These are phyloP conservation scores for Biscogniauxia marginata DNA, from an alignment of 2,329 filamentous ascomycete species.

Conservation along the genomic window DNA sequence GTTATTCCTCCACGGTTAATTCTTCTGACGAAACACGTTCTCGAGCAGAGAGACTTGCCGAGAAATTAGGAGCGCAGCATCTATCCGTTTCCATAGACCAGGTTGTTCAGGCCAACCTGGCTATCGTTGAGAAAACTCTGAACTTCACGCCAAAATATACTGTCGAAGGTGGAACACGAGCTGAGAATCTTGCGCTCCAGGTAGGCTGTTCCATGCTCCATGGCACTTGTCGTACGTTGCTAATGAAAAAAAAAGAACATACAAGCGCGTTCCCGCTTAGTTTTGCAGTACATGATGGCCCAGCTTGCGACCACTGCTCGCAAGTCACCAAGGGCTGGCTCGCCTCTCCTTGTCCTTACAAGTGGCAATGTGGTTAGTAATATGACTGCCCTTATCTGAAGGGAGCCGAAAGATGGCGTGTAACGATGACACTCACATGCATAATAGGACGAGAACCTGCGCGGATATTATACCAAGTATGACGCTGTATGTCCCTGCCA, in stretches of 20 bases:
- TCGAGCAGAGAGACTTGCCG: slow-evolving; percentile 11
- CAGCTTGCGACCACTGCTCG: slow-evolving; percentile 14
- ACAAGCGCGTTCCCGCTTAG: slow-evolving; percentile 11
- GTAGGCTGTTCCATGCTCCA: too few species aligned
- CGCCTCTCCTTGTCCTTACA: slow-evolving; percentile 6
- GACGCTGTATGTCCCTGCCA: too few species aligned
- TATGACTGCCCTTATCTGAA: neutral
- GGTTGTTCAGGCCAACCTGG: slow-evolving; percentile 5
- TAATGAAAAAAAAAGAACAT: slow-evolving; percentile 12
- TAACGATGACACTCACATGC: neutral
- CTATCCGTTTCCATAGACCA: slow-evolving; percentile 9
- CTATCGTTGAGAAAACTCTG: slow-evolving; percentile 8
- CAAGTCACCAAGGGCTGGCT: slow-evolving; percentile 4
- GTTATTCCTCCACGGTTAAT: slow-evolving; percentile 12
- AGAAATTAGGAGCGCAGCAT: slow-evolving; percentile 7
- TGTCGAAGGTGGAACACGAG: slow-evolving; percentile 11
- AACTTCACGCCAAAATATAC: slow-evolving; percentile 9
- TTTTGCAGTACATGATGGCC: slow-evolving; percentile 10
- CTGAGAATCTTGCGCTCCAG: slow-evolving; percentile 15
- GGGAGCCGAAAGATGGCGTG: too few species aligned
- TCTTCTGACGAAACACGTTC: slow-evolving; percentile 14
- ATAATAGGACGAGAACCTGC: slow-evolving; percentile 3
- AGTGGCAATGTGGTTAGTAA: slow-evolving; percentile 11
- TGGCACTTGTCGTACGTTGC: too few species aligned
- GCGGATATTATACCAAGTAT: slow-evolving; percentile 5